Evolutionary conservation across 768 basidiomycete genomes (phyloP), one percentile per base, ranked within the genome.

Genomic region (Leccinum imitatum): DNA sequence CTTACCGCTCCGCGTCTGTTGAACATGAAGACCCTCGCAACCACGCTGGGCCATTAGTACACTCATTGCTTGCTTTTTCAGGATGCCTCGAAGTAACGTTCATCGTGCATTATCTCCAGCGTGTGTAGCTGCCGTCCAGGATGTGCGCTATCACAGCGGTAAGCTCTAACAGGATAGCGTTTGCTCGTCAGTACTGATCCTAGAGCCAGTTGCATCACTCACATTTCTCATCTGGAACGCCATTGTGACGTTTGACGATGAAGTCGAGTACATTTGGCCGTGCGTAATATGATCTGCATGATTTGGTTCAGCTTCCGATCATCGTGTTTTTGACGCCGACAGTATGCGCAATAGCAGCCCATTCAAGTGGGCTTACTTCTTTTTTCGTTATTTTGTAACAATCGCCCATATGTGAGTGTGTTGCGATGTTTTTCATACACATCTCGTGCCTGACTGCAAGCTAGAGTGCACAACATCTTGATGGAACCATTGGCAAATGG

Each of bases 341-440:
- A 75, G 71, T 10, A 73, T 73, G 63, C 62, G 59, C 11, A 65
- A 63, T 15, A 53, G 21, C 15, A 67, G 50, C 17, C 54, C 58
- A 2, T 62, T 69, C 33, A 76, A 72, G 56, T 76, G 75, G 74
- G 17, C 68, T 6, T 71, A 71, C 27, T 39, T 71, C 9, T 66
- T 66, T 33, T 59, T 72, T 56, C 71, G 64, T 13, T 73, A 73
- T 59, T 46, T 46, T 46, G 44, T 46, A 46, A 46, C 19, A 19
- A 6, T 19, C 11, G 44, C 44, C 3, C 69, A 65, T 3, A 14
- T 63, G 70, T 72, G 37, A 67, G 70, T 61, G 11, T 9, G 21
- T 37, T 10, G 4, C 19, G 7, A 46, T n/a, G 25, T 23, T 4
- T 19, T 19, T 0, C 19, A 46, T 19, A 6, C 10, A 3, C 17